These are phyloP conservation scores for Pneumocystis jirovecii DNA, from an alignment of 1,139 yeast species.

Conservation along the genomic window DNA sequence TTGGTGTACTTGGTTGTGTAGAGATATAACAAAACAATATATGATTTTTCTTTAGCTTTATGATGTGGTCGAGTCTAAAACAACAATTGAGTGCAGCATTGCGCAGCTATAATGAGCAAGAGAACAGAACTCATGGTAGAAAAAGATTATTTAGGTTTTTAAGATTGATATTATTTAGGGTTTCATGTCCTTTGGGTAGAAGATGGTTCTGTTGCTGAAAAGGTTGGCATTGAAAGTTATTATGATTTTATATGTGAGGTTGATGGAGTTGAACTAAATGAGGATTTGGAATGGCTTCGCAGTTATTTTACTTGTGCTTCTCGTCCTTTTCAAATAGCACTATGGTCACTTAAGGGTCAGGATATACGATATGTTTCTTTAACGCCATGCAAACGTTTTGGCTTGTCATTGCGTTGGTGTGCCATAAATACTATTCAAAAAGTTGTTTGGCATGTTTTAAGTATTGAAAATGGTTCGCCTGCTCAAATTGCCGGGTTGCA, in stretches of 20 bases:
- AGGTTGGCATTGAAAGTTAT: constrained; percentile 55
- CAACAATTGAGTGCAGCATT: neutral
- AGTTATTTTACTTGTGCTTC: neutral
- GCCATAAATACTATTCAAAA: constrained; percentile 27
- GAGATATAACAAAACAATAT: neutral
- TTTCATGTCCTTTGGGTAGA: constrained; percentile 41
- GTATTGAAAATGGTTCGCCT: constrained; percentile 64
- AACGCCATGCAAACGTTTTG: neutral
- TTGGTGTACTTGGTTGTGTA: neutral
- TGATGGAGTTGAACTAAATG: constrained; percentile 32
- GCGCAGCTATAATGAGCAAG: neutral
- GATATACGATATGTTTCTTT: neutral
- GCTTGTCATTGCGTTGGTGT: neutral
- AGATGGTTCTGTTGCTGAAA: constrained; percentile 29
- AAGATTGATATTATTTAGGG: constrained; percentile 24
- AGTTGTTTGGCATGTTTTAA: constrained; percentile 67
- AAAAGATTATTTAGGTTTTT: neutral
- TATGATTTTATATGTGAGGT: constrained; percentile 71
- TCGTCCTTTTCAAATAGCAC: neutral
- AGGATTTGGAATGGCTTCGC: neutral
- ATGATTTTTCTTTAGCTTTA: neutral
- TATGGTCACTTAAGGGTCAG: neutral
- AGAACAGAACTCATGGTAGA: neutral
- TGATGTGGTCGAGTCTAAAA: neutral
- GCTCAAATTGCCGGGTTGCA: constrained; percentile 72